Conservation (phyloP, 1,284 basidiomycete genomes). For the Microbotryomycetes sp. region DNA sequence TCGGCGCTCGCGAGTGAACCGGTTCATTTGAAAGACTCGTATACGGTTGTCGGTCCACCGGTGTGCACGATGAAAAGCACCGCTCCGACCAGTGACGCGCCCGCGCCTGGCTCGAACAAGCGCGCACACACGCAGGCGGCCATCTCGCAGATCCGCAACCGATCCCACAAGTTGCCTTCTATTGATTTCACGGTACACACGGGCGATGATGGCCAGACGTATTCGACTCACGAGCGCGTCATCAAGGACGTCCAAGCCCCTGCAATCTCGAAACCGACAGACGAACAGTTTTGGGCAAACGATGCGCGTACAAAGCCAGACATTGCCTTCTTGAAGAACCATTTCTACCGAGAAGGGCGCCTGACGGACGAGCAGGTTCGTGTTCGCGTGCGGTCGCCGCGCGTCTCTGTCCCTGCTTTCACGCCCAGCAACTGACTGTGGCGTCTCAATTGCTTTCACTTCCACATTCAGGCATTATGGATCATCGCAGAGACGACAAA, state of each 20-base stretch:
- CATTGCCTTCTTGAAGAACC: slow-evolving; percentile 95
- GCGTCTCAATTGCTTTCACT: background rate
- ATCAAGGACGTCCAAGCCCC: slow-evolving; percentile 79
- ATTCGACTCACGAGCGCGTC: slow-evolving; percentile 44
- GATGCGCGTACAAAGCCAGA: slow-evolving; percentile 83
- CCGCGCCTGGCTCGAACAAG: background rate
- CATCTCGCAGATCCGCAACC: slow-evolving; percentile 13
- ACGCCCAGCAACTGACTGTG: background rate
- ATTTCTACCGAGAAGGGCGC: slow-evolving; percentile 93
- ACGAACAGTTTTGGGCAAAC: slow-evolving; percentile 85
- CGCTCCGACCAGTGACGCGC: background rate
- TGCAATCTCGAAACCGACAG: slow-evolving; percentile 83
- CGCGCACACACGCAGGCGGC: slow-evolving; percentile 19
- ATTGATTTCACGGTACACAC: slow-evolving; percentile 44
- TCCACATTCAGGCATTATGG: slow-evolving; percentile 63
- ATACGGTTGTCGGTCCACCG: no score
- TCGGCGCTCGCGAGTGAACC: no score
- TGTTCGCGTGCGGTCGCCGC: background rate
- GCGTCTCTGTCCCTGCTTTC: background rate
- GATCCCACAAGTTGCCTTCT: slow-evolving; percentile 8
- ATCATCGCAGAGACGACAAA: slow-evolving; percentile 72
- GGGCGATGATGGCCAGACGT: slow-evolving; percentile 43
- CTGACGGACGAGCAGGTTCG: slow-evolving; percentile 30
- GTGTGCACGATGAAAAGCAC: background rate
- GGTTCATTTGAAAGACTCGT: no score